Base-by-base conservation (phyloP, 2,329 filamentous ascomycete genomes). In the Nemania serpens region DNA sequence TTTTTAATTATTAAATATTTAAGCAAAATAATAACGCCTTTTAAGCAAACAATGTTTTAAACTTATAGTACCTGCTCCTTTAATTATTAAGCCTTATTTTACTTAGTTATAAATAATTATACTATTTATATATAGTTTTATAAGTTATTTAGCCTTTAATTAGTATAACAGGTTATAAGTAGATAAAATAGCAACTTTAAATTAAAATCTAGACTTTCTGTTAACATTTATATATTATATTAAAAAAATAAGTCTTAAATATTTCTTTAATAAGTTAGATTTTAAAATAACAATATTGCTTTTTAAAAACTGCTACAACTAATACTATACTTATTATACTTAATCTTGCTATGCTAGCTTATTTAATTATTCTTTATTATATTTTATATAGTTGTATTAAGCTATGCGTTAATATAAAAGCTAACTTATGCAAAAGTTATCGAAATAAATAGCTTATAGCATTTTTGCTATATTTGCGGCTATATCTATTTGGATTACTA, bases 251-350 rank as follows among this genome's bases (percentile, higher is more conserved):
- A 3, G 25, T 29, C 25, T 7, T 29, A 29, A 4, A 4, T 29
- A 3, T 39, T 12, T 39, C 36, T 3, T 39, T 39, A 4, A 39
- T 33, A 18, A 12, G 13, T 2, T 20, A 12, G 15, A 18, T 36
- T 43, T 34, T 20, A 17, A 43, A 61, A 77, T 83, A 81, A 84
- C 83, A 81, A 83, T 75, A 76, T 71, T 73, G 72, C 75, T 78
- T 75, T n/a, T 77, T 78, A 78, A 83, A 81, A 84, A 84, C 81
- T 81, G 81, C 82, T 84, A 81, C 82, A 80, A 83, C 78, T 84
- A 81, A 84, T 78, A 78, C 75, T 76, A 75, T 68, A 67, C 66
- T 60, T 68, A 70, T 74, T 77, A 75, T 79, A 79, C 73, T 75
- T 84, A 81, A 84, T 82, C 79, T 79, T 74, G 82, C 76, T 75